Percentiles rank a stretch among this genome's conserved stretches.
phyloP scores from a whole-genome alignment of 805 yeast genomes.

The Lipomyces oligophaga region DNA sequence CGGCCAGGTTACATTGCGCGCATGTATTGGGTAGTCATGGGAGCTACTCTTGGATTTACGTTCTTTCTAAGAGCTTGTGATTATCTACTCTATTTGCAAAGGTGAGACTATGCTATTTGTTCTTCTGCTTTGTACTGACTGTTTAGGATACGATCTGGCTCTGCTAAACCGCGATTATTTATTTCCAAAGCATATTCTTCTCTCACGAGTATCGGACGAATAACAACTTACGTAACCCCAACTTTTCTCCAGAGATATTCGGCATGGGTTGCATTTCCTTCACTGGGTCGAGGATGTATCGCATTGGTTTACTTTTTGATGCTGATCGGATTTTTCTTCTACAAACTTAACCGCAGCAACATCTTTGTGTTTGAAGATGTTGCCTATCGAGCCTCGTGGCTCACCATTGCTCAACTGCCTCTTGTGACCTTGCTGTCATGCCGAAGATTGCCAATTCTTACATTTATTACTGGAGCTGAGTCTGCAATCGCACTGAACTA shows the following conservation, averaged over 20 bases:
- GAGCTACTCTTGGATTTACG: conserved; percentile 26
- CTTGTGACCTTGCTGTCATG: conserved; percentile 31
- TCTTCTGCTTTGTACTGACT: neutral
- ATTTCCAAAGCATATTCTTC: conserved; percentile 8
- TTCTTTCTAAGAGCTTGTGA: conserved; percentile 12
- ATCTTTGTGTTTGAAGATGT: conserved; percentile 28
- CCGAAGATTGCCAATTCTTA: conserved; percentile 25
- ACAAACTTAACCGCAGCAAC: conserved; percentile 8
- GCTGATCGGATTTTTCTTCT: conserved; percentile 28
- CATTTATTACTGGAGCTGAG: conserved; percentile 29
- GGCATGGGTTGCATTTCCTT: conserved; percentile 10
- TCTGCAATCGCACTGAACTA: conserved; percentile 29
- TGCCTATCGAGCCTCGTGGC: conserved; percentile 32
- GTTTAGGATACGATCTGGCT: conserved; percentile 7
- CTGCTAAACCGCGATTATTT: conserved; percentile 10
- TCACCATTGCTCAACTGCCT: conserved; percentile 33
- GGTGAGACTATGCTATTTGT: conserved; percentile 9
- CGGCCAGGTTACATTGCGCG: conserved; percentile 33
- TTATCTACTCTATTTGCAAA: conserved; percentile 1
- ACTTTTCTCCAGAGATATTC: conserved; percentile 4
- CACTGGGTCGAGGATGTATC: conserved; percentile 16
- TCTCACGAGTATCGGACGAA: conserved; percentile 12
- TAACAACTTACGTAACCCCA: conserved; percentile 12
- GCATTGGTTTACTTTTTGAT: conserved; percentile 23
- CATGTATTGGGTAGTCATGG: conserved; percentile 31